phyloP scores from a whole-genome alignment of 345 rosid genomes.

The Lagerstroemia speciosa region DNA sequence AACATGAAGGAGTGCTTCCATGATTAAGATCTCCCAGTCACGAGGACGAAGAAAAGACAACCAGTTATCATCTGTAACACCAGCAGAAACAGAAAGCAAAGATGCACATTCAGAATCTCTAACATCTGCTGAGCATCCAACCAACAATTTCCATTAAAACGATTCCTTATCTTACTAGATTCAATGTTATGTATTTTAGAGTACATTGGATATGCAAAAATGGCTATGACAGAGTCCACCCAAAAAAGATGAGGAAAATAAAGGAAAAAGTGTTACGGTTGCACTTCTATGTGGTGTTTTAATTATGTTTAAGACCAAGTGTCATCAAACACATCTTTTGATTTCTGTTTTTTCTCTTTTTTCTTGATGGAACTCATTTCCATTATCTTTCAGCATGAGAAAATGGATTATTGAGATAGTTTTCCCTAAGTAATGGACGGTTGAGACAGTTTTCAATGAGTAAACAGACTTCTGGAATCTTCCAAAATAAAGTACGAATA shows the following conservation, averaged over 20 bases:
- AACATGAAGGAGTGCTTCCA: slow-evolving; percentile 81
- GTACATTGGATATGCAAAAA: no score
- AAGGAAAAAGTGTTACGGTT: no score
- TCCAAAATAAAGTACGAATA: not conserved
- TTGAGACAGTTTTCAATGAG: no score
- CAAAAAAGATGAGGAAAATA: no score
- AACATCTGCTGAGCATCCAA: no score
- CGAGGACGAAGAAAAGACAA: slow-evolving; percentile 40
- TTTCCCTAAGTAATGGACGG: not conserved
- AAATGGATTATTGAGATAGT: not conserved
- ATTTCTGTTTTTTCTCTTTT: no score
- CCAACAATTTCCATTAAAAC: not conserved
- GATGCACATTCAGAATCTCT: not conserved
- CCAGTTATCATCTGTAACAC: slow-evolving; percentile 41
- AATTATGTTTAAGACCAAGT: not conserved
- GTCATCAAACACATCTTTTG: not conserved
- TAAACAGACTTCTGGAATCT: not conserved
- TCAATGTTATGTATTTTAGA: no score
- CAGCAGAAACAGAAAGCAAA: not conserved
- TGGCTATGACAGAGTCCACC: no score
- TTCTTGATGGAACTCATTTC: not conserved
- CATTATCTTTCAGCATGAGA: not conserved
- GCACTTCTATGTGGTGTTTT: not conserved
- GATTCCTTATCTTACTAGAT: not conserved
- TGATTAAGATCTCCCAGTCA: slow-evolving; percentile 75